phyloP scores from a whole-genome alignment of 2,329 filamentous ascomycete species.

The Myriosclerotinia duriaeana region DNA sequence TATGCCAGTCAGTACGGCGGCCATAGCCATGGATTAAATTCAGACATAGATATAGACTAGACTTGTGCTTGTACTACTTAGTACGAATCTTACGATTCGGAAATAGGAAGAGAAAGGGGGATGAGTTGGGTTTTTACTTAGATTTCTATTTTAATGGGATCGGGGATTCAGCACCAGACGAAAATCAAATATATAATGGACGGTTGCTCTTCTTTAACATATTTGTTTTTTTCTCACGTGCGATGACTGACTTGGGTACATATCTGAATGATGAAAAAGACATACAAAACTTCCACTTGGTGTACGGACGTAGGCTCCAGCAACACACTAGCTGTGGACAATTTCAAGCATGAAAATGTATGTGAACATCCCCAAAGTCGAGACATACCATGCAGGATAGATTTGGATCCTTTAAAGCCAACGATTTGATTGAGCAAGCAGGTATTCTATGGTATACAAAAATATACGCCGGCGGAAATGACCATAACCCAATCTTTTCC shows the following conservation, averaged over 20 bases:
- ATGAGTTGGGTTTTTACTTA: too few species aligned
- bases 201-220: neutral
- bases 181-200: too few species aligned
- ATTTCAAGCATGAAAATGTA: neutral
- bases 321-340: neutral
- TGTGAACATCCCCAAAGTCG: neutral
- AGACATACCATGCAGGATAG: neutral
- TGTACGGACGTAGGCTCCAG: neutral
- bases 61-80: too few species aligned
- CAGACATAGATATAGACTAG: too few species aligned
- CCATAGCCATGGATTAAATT: too few species aligned
- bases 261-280: neutral
- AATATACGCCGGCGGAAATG: neutral
- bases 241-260: neutral
- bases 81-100: too few species aligned
- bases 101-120: too few species aligned
- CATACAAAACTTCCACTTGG: neutral
- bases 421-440: neutral
- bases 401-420: neutral
- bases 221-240: neutral
- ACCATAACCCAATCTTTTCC: neutral
- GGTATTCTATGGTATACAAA: constrained; percentile 2
- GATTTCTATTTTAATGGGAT: neutral
- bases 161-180: neutral
- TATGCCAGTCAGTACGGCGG: too few species aligned